phyloP scores from a whole-genome alignment of 495 filamentous ascomycete species.

The Aspergillus bridgeri region DNA sequence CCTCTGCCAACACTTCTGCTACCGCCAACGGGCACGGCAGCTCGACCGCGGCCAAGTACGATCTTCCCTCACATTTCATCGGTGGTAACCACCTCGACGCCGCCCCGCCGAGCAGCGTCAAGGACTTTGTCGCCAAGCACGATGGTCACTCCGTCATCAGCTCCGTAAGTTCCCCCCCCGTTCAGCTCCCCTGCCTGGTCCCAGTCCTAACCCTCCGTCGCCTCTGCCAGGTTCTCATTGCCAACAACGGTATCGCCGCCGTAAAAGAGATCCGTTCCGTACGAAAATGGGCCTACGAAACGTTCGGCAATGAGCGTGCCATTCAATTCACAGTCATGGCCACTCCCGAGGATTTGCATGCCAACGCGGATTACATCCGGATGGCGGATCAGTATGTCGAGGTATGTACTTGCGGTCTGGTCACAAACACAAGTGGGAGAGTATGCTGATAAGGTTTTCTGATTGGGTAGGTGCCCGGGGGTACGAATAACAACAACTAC shows the following conservation, averaged over 20 bases:
- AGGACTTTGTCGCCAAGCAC: slow-evolving; percentile 87
- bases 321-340: slow-evolving; percentile 99
- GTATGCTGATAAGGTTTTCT: slow-evolving; percentile 26
- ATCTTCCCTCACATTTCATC: slow-evolving; percentile 88
- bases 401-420: slow-evolving; percentile 41
- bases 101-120: slow-evolving; percentile 75
- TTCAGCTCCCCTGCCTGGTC: not conserved
- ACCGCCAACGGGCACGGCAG: slow-evolving; percentile 54
- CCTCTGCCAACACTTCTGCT: slow-evolving; percentile 35
- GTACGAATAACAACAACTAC: slow-evolving; percentile 99
- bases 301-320: slow-evolving; percentile 94
- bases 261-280: slow-evolving; percentile 99
- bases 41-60: slow-evolving; percentile 71
- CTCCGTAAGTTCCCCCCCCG: slow-evolving; percentile 65
- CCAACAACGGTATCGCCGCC: slow-evolving; percentile 99
- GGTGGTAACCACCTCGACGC: slow-evolving; percentile 83
- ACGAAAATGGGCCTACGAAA: slow-evolving; percentile 99
- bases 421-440: not conserved
- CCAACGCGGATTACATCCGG: slow-evolving; percentile 98
- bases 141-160: slow-evolving; percentile 97
- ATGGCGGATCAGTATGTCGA: slow-evolving; percentile 99
- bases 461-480: slow-evolving; percentile 66
- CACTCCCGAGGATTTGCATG: slow-evolving; percentile 95
- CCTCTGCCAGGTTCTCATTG: slow-evolving; percentile 74
- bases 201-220: slow-evolving; percentile 1